Evolutionary conservation across 2,329 filamentous ascomycete species (phyloP).

Genomic region (Colletotrichum orchidophilum): DNA sequence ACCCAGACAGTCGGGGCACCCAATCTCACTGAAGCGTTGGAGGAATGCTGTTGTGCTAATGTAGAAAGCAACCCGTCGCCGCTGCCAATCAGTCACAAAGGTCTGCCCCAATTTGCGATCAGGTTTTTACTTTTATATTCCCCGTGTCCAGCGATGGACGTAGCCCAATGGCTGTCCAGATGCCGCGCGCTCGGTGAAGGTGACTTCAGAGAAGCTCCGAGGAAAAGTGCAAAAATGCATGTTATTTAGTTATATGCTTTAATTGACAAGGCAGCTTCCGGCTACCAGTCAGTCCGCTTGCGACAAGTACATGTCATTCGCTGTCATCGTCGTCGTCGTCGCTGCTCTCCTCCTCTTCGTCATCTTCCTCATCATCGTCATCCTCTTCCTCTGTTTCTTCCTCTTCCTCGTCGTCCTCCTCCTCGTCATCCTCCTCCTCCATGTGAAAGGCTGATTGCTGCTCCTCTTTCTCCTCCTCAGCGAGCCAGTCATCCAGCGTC

Average conservation of each 20-base stretch:
- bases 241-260: not conserved
- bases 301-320: not conserved
- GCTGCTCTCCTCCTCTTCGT: slow-evolving; percentile 53
- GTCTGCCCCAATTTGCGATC: not conserved
- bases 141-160: too few relatives aligned
- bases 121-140: not conserved
- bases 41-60: not conserved
- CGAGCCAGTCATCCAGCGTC: slow-evolving; percentile 93
- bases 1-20: slow-evolving; percentile 13
- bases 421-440: slow-evolving; percentile 60
- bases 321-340: slow-evolving; percentile 54
- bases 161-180: too few relatives aligned
- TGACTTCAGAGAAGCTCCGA: not conserved
- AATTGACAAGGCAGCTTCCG: not conserved
- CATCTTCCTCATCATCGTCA: slow-evolving; percentile 50
- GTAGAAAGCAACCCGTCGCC: not conserved
- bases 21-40: not conserved
- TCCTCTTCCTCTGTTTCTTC: slow-evolving; percentile 60
- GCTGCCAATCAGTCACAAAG: not conserved
- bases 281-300: too few relatives aligned
- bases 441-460: slow-evolving; percentile 60
- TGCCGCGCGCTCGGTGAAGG: not conserved
- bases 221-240: not conserved
- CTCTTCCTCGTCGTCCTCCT: slow-evolving; percentile 61
- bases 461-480: slow-evolving; percentile 71